Evolutionary conservation across 1,284 basidiomycete genomes (phyloP).

Genomic region (Neolentinus lepideus): DNA sequence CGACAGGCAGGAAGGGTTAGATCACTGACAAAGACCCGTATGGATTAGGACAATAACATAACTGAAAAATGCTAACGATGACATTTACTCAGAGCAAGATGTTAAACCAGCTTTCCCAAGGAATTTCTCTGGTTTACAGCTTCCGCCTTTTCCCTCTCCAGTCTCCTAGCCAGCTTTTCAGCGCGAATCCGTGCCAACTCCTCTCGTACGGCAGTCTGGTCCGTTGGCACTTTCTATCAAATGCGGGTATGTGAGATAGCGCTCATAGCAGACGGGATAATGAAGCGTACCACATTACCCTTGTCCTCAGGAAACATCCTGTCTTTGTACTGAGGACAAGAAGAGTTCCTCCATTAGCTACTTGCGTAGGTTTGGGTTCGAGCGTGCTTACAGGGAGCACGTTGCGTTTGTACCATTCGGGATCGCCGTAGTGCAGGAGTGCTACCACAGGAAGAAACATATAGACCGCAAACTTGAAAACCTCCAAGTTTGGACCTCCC

Average conservation of each 20-base stretch:
- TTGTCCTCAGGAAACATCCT: slow-evolving; percentile 57
- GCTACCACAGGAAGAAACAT: slow-evolving; percentile 83
- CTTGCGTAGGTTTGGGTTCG: neutral
- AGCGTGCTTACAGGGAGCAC: slow-evolving; percentile 69
- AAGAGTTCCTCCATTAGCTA: neutral
- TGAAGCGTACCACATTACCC: slow-evolving; percentile 45
- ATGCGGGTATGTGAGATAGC: neutral
- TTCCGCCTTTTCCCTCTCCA: slow-evolving; percentile 11
- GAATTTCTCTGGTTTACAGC: neutral
- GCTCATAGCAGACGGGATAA: slow-evolving; percentile 8
- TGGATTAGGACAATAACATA: no score
- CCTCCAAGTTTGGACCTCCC: slow-evolving; percentile 79
- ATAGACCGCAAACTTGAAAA: slow-evolving; percentile 87
- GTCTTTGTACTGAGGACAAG: slow-evolving; percentile 54
- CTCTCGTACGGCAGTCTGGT: slow-evolving; percentile 53
- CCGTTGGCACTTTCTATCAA: slow-evolving; percentile 46
- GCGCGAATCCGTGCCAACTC: slow-evolving; percentile 66
- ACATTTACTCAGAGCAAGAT: neutral
- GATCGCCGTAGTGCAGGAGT: slow-evolving; percentile 85
- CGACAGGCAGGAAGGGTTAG: no score
- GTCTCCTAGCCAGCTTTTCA: slow-evolving; percentile 42
- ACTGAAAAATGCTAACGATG: neutral
- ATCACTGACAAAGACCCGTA: no score
- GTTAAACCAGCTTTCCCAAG: slow-evolving; percentile 4
- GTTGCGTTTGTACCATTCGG: slow-evolving; percentile 78